Percentiles rank a stretch among this genome's conserved stretches.
Conservation (phyloP, 2,329 filamentous ascomycete species). For the Leptographium lundbergii region DNA sequence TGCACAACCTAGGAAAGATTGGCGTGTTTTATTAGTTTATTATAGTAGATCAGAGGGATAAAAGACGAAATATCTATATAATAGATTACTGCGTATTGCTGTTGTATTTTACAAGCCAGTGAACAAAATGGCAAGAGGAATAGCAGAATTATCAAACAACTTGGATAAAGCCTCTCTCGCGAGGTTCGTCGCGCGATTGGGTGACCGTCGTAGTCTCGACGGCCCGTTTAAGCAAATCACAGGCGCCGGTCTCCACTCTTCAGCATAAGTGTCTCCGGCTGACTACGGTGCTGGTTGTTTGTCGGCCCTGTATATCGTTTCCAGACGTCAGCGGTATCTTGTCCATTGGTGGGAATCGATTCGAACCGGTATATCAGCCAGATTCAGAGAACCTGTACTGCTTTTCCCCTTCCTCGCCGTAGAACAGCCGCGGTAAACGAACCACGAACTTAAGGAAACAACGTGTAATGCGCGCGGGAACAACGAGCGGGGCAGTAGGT, state of each 20-base stretch:
- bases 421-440: background rate
- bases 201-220: background rate
- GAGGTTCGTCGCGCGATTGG: background rate
- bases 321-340: background rate
- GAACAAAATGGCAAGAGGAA: background rate
- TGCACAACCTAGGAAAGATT: too few species aligned
- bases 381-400: background rate
- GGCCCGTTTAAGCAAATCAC: background rate
- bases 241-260: background rate
- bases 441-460: background rate
- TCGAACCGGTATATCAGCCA: background rate
- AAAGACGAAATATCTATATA: too few species aligned
- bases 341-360: background rate
- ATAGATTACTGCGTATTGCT: too few species aligned
- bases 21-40: too few species aligned
- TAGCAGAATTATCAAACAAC: too few species aligned
- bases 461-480: background rate
- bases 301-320: background rate
- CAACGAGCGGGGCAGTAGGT: background rate
- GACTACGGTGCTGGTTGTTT: background rate
- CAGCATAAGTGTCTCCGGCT: background rate
- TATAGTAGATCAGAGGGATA: too few species aligned
- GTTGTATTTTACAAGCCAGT: too few species aligned
- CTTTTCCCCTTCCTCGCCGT: background rate
- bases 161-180: background rate